Base-by-base conservation (phyloP, 2,329 filamentous ascomycete species). In the Ascocoryne sarcoides region DNA sequence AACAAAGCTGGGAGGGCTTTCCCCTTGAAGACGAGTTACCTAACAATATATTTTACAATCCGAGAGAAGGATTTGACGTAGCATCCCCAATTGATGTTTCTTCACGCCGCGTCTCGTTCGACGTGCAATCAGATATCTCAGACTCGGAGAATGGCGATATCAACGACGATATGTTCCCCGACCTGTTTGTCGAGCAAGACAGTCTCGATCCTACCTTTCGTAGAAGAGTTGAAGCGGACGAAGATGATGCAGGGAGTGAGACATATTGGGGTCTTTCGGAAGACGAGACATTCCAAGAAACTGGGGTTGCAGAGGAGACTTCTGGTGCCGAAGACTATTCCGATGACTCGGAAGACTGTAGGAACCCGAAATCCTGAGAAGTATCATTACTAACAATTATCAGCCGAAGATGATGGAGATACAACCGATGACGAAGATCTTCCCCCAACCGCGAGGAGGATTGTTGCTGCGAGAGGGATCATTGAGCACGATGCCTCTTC, bases 171-270 rank as follows among this genome's bases (percentile, higher is more conserved):
- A 75, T 87, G 48, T 86, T 86, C 46, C 82, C 84, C 1, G 79
- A 88, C 57, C 79, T 90, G 44, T 90, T 90, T 60, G 69, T 89
- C 42, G 77, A 83, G 36, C 82, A 88, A 61, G 82, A 77, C 55
- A 71, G 75, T 12, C 68, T 90, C 4, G 83, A 87, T 52, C 80
- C 82, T 4, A 71, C 72, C 37, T 78, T 90, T 55, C 81, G 82
- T 48, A 74, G 76, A 31, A 79, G 85, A 63, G 82, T 89, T 49
- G 82, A 88, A 57, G 71, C 75, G 47, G 78, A 85, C 48, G 82
- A 88, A 57, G 78, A 85, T n/a, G 68, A 70, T 36, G 66, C 23
- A 26, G 23, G 23, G 23, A 26, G 23, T 26, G 23, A 26, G 7
- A 12, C 7, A 26, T 26, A 26, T 26, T 26, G 23, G 23, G 23